A percentile compares a stretch with the other conserved stretches of the same genome.
Conservation (phyloP, 2,329 filamentous ascomycete genomes). For the Cladophialophora exuberans region DNA sequence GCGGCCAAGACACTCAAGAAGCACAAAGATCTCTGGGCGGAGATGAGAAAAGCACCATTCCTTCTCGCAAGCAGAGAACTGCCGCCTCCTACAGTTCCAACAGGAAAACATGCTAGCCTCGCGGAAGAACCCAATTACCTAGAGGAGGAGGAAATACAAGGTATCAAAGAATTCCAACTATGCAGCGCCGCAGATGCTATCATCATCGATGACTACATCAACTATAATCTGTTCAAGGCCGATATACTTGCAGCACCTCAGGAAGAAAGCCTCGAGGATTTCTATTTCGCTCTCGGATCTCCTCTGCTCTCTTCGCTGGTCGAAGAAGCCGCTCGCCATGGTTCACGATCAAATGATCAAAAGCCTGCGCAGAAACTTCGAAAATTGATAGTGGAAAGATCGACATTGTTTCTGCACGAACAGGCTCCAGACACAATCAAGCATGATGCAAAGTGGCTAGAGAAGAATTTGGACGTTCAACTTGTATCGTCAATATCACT, state of each 20-base stretch:
- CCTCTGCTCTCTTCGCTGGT: conserved; percentile 76
- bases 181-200: conserved; percentile 73
- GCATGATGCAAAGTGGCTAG: conserved; percentile 87
- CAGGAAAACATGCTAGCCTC: conserved; percentile 43
- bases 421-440: conserved; percentile 77
- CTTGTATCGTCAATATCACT: conserved; percentile 78
- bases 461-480: conserved; percentile 78
- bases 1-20: conserved; percentile 70
- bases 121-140: conserved; percentile 46
- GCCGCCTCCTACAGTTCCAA: conserved; percentile 35
- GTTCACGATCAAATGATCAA: conserved; percentile 68
- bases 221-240: conserved; percentile 85
- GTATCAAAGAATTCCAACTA: conserved; percentile 78
- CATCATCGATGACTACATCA: conserved; percentile 84
- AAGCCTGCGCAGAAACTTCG: conserved; percentile 69
- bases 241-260: conserved; percentile 84
- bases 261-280: conserved; percentile 81
- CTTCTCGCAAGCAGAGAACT: conserved; percentile 83
- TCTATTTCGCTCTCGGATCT: conserved; percentile 82
- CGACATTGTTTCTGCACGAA: conserved; percentile 86
- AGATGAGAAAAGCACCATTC: conserved; percentile 75
- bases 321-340: conserved; percentile 75
- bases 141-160: conserved; percentile 63
- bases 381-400: conserved; percentile 83
- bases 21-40: conserved; percentile 76